phyloP scores from a whole-genome alignment of 176 grass and related monocot species.

The Luzula sylvatica region DNA sequence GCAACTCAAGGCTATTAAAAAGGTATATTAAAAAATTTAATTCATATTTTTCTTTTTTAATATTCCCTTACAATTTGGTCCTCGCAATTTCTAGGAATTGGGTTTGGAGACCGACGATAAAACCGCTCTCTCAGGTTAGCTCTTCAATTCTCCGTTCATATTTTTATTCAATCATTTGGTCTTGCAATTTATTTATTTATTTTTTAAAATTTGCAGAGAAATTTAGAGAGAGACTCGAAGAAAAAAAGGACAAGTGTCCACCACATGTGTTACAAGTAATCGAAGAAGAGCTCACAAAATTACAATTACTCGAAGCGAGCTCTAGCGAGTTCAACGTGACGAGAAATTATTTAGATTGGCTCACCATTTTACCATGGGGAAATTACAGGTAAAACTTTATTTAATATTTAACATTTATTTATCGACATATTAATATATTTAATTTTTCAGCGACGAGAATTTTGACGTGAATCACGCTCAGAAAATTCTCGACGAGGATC shows the following conservation, averaged over 20 bases:
- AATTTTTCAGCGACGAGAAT: slow-evolving; percentile 91
- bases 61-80: neutral
- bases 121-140: slow-evolving; percentile 91
- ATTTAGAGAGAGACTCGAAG: slow-evolving; percentile 85
- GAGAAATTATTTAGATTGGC: slow-evolving; percentile 98
- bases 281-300: slow-evolving; percentile 92
- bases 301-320: slow-evolving; percentile 79
- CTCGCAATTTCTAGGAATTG: slow-evolving; percentile 45
- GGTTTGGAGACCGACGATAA: slow-evolving; percentile 99
- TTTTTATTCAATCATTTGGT: no score
- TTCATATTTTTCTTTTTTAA: neutral
- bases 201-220: slow-evolving; percentile 53
- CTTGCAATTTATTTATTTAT: neutral
- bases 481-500: slow-evolving; percentile 93
- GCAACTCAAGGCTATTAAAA: slow-evolving; percentile 99
- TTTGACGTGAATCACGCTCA: slow-evolving; percentile 94
- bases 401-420: neutral
- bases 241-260: slow-evolving; percentile 85
- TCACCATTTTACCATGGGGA: slow-evolving; percentile 93
- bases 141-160: slow-evolving; percentile 24
- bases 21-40: slow-evolving; percentile 33
- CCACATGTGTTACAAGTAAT: slow-evolving; percentile 94
- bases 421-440: no score
- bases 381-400: slow-evolving; percentile 58
- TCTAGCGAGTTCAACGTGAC: slow-evolving; percentile 99